A percentile compares a stretch with the other conserved stretches of the same genome.
phyloP scores from a whole-genome alignment of 2,329 filamentous ascomycete genomes.

The Colletotrichum magnum region DNA sequence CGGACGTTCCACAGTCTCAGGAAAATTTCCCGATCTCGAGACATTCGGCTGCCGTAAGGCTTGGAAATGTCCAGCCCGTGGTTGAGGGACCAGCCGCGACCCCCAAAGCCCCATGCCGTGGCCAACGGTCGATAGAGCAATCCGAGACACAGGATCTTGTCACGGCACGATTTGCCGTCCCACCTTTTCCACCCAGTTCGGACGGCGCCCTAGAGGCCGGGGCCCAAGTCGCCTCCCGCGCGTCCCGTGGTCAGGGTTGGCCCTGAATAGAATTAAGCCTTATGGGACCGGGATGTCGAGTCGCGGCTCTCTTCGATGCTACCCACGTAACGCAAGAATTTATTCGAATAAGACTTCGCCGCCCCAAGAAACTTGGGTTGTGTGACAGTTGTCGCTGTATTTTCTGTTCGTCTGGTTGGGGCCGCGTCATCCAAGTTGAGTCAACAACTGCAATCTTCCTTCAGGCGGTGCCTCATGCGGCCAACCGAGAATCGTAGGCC shows the following conservation, averaged over 20 bases:
- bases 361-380: neutral
- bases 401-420: neutral
- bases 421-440: neutral
- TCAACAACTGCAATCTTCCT: neutral
- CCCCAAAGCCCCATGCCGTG: neutral
- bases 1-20: neutral
- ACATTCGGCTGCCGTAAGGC: neutral
- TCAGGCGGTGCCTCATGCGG: neutral
- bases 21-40: neutral
- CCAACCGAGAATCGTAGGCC: neutral
- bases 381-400: neutral
- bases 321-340: neutral
- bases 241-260: slow-evolving; percentile 18
- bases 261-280: slow-evolving; percentile 10
- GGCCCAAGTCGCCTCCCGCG: slow-evolving; percentile 28
- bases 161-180: slow-evolving; percentile 27
- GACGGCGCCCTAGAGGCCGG: neutral
- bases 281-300: slow-evolving; percentile 2
- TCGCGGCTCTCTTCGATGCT: neutral
- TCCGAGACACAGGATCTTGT: slow-evolving; percentile 14
- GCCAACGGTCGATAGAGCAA: neutral
- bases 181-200: slow-evolving; percentile 1
- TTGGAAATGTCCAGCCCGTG: neutral
- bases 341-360: neutral
- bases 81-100: slow-evolving; percentile 2